Conservation (phyloP, 2,329 filamentous ascomycete species). For the Conoideocrella luteorostrata region DNA sequence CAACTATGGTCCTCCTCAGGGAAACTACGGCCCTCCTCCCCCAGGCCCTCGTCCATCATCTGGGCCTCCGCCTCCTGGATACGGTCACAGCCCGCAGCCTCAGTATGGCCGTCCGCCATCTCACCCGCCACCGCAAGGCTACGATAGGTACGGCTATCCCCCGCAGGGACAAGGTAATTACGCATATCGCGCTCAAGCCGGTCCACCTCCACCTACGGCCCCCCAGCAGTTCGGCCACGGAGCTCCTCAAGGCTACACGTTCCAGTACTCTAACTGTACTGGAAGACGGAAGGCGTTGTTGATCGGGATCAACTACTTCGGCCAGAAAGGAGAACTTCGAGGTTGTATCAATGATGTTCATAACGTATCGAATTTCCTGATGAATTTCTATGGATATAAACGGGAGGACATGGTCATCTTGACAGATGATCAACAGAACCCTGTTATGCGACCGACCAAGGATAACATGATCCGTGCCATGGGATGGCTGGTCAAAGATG, state of each 20-base stretch:
- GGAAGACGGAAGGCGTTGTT: constrained; percentile 67
- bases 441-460: constrained; percentile 67
- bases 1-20: constrained; percentile 17
- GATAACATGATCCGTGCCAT: constrained; percentile 68
- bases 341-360: constrained; percentile 78
- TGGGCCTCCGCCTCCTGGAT: constrained; percentile 12
- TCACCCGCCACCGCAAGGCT: constrained; percentile 34
- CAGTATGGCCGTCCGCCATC: constrained; percentile 21
- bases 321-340: constrained; percentile 62
- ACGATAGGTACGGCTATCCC: constrained; percentile 43
- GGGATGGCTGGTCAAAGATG: constrained; percentile 67
- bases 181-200: constrained; percentile 22
- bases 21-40: constrained; percentile 13
- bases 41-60: constrained; percentile 16
- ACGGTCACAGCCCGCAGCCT: constrained; percentile 12
- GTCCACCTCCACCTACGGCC: constrained; percentile 39
- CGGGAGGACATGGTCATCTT: constrained; percentile 74
- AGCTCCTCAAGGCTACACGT: constrained; percentile 61
- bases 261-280: constrained; percentile 71
- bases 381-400: constrained; percentile 62
- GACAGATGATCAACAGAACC: constrained; percentile 67
- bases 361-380: constrained; percentile 67
- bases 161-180: constrained; percentile 21
- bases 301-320: constrained; percentile 78
- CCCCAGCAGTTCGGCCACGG: constrained; percentile 59